A percentile compares a stretch with the other conserved stretches of the same genome.
These are phyloP conservation scores for Pachysandra terminalis DNA, from an alignment of 164 flowering plant genomes.

Conservation along the genomic window DNA sequence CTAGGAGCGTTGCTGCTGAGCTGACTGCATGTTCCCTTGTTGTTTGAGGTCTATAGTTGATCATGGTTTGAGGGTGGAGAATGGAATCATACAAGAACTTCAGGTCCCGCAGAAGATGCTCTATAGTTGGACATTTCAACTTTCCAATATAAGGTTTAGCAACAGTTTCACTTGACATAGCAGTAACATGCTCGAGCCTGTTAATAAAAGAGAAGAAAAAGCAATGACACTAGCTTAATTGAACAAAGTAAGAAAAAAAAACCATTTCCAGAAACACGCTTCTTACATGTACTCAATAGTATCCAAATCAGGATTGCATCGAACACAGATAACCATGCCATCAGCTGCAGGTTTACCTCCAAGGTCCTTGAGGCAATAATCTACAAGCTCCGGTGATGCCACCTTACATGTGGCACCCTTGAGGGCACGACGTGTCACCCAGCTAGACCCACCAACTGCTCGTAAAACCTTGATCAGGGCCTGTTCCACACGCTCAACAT, in stretches of 20 bases:
- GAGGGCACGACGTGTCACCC: constrained; percentile 73
- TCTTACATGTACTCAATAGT: constrained; percentile 62
- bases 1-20: constrained; percentile 55
- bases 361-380: constrained; percentile 62
- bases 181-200: constrained; percentile 44
- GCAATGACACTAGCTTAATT: no score
- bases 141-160: background rate
- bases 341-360: constrained; percentile 43
- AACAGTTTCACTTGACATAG: background rate
- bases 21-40: constrained; percentile 23
- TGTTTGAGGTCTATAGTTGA: constrained; percentile 20
- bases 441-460: constrained; percentile 50
- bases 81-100: constrained; percentile 44
- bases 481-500: constrained; percentile 51
- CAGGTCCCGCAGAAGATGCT: constrained; percentile 43
- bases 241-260: background rate
- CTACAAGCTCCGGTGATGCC: constrained; percentile 62
- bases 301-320: constrained; percentile 44
- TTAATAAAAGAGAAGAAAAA: background rate
- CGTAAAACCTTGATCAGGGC: constrained; percentile 65
- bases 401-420: constrained; percentile 58
- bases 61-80: constrained; percentile 53
- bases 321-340: constrained; percentile 41
- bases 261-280: background rate
- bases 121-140: constrained; percentile 33